Evolutionary conservation across 2,329 filamentous ascomycete species (phyloP), one percentile per base, ranked within the genome.

Genomic region (Neoascochyta sp.): DNA sequence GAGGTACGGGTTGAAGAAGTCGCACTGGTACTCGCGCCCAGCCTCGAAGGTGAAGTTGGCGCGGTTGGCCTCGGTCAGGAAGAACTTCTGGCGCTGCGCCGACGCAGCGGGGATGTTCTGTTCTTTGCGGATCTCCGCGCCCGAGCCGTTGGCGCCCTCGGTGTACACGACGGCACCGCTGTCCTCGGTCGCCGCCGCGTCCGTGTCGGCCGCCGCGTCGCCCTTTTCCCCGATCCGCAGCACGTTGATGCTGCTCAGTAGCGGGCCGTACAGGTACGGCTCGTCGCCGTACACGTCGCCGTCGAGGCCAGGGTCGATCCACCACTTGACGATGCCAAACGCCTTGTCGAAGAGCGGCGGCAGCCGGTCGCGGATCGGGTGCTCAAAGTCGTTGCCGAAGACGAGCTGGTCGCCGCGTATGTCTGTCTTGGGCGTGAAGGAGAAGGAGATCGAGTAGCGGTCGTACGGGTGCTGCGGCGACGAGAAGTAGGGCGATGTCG

Each of bases 301-400:
- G 7, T 95, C 87, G 0, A 98, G 67, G 0, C 88, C 86, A 0
- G 90, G 90, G 56, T 98, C 90, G 27, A 96, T 83, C 68, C 81
- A 85, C 83, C 86, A 93, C 49, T 85, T 86, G 16, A 94, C 86
- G 23, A 95, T 81, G 29, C 79, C 81, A 63, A 95, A 79, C 0
- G 88, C 89, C 7, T 86, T 82, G 55, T 78, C 79, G 63, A 95
- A 94, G 0, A 90, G 88, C 0, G 86, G 86, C 0, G 92, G 90
- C 2, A 98, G 70, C 10, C 81, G 77, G 57, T 95, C 83, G 16
- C 87, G 78, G 48, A 98, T 92, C 0, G 92, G 86, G 28, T 84
- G 78, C 54, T 95, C 89, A 58, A 96, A 95, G 69, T 95, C 88
- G 61, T 96, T 96, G 22, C 90, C 92, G 50, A 95, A 95, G 31